Evolutionary conservation across 805 yeast genomes (phyloP), one percentile per base, ranked within the genome.

Genomic region (Barnettozyma californica): DNA sequence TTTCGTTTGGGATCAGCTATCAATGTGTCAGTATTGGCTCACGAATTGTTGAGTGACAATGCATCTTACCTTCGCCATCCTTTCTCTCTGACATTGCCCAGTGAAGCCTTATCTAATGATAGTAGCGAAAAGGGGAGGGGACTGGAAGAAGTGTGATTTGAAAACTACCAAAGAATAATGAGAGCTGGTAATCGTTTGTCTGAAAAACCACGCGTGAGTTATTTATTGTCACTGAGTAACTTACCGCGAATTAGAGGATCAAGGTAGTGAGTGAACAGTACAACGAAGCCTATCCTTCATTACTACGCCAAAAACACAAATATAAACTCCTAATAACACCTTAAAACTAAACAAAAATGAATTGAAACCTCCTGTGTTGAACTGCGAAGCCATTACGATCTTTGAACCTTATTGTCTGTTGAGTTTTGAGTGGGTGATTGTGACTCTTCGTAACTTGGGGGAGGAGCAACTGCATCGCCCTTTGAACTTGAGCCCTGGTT

Each of bases 381-480:
- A 13, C 18, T 18, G 38, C 10, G 37, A n/a, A 18, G 14, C 3
- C 5, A 11, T 35, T 35, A 21, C 4, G 33, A 41, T 37, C 40
- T 43, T 36, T 58, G 62, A n/a, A 59, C 54, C 33, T 59, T 59
- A 47, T 59, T 58, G 45, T 58, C 63, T 7, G 61, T 58, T 11
- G 51, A 37, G 19, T 36, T 35, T 1, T 41, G 39, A 4, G 18
- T 34, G 7, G 37, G 25, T 8, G 42, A n/a, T 4, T 41, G 11
- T 3, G 50, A 41, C 4, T 44, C 53, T 13, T 53, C 51, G 31
- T 59, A 59, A 14, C 61, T 51, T n/a, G 63, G 63, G 18, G 61
- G 61, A 7, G 46, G 43, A 13, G n/a, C 38, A 2, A 41, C 11
- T 2, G 34, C 20, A 16, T 20, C 19, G 5, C 8, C 16, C 18